These are phyloP conservation scores for Beauveria sp. DNA, from an alignment of 2,329 filamentous ascomycete genomes.

Conservation along the genomic window DNA sequence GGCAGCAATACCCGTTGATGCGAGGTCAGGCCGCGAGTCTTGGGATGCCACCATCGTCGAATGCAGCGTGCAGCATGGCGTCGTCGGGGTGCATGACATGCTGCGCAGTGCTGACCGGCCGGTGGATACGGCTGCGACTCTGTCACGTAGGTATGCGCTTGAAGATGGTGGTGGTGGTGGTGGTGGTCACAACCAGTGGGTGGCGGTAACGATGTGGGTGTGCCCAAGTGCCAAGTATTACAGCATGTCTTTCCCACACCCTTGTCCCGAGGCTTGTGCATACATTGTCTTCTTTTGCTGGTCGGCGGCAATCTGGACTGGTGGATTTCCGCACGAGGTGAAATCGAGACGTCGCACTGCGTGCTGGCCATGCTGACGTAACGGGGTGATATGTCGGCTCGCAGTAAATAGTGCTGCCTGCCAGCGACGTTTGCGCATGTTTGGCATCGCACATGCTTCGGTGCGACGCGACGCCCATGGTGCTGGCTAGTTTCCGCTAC, in stretches of 20 bases:
- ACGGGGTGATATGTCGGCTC: neutral
- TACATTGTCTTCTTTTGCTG: neutral
- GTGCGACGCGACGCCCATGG: neutral
- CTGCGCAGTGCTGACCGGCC: neutral
- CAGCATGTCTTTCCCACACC: neutral
- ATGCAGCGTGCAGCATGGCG: neutral
- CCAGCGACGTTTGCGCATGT: neutral
- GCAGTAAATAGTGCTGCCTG: neutral
- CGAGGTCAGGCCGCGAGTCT: neutral
- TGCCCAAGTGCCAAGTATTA: neutral
- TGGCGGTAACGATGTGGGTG: neutral
- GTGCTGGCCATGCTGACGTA: neutral
- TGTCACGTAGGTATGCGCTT: neutral
- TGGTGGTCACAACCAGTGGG: neutral
- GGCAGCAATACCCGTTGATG: neutral
- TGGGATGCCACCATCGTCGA: neutral
- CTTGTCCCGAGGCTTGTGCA: neutral
- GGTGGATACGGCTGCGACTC: neutral
- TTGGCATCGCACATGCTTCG: neutral
- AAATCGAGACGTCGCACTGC: neutral
- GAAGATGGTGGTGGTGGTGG: neutral
- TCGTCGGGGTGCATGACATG: slow-evolving; percentile 3
- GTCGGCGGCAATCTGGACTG: neutral
- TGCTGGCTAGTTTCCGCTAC: neutral
- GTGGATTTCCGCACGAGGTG: neutral